A percentile compares a stretch with the other conserved stretches of the same genome.
Evolutionary conservation across 306 rosid species (phyloP).

Genomic region (Trifolium subterraneum): DNA sequence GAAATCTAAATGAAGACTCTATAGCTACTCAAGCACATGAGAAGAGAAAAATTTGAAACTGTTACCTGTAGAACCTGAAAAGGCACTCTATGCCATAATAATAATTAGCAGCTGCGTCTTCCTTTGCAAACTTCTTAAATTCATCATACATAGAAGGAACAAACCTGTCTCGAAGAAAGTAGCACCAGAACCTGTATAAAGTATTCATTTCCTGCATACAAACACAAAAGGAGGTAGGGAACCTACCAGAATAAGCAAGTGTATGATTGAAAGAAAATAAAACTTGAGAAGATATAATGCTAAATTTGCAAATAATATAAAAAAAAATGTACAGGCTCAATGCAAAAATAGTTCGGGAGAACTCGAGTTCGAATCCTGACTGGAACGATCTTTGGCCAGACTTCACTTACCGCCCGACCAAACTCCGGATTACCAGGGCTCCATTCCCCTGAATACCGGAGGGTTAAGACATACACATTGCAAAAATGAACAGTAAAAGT

Average conservation of each 20-base stretch:
- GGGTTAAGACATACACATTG: background rate
- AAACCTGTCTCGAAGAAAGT: slow-evolving; percentile 84
- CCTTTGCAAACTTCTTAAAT: slow-evolving; percentile 81
- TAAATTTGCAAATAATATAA: slow-evolving; percentile 21
- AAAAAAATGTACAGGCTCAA: slow-evolving; percentile 3
- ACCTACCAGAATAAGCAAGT: slow-evolving; percentile 23
- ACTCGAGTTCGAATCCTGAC: background rate
- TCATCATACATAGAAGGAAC: slow-evolving; percentile 80
- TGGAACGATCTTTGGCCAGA: background rate
- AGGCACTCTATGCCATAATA: slow-evolving; percentile 96
- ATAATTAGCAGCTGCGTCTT: slow-evolving; percentile 90
- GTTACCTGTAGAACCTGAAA: slow-evolving; percentile 94
- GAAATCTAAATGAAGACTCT: slow-evolving; percentile 31
- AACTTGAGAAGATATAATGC: slow-evolving; percentile 1
- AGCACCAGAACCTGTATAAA: slow-evolving; percentile 86
- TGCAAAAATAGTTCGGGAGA: background rate
- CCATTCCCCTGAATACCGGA: background rate
- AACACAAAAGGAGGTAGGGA: slow-evolving; percentile 17
- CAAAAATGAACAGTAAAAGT: slow-evolving; percentile 12
- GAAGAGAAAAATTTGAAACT: slow-evolving; percentile 4
- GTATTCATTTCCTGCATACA: slow-evolving; percentile 97
- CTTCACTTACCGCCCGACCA: background rate
- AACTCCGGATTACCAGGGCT: background rate
- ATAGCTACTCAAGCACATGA: slow-evolving; percentile 30
- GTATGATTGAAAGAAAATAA: slow-evolving; percentile 22